These are phyloP conservation scores for Blastocystis sp. DNA, from an alignment of 352 stramenopile species.

Conservation along the genomic window DNA sequence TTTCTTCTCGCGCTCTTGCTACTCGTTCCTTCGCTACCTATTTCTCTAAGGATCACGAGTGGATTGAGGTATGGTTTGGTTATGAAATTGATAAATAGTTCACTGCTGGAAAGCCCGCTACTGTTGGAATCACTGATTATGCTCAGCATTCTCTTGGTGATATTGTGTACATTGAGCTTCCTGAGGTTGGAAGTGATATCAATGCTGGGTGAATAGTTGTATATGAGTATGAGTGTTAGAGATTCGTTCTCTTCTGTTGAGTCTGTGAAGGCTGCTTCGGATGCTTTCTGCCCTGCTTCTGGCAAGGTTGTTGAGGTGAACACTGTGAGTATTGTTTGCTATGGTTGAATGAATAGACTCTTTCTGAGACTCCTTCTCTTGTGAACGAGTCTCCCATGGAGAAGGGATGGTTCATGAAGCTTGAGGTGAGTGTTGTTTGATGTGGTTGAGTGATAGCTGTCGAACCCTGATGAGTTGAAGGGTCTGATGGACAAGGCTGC, in stretches of 20 bases:
- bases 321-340: slow-evolving; percentile 61
- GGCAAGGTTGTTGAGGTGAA: slow-evolving; percentile 86
- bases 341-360: slow-evolving; percentile 15
- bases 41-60: slow-evolving; percentile 57
- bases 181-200: slow-evolving; percentile 79
- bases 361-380: slow-evolving; percentile 55
- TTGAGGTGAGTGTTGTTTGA: slow-evolving; percentile 49
- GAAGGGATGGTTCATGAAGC: slow-evolving; percentile 59
- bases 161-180: slow-evolving; percentile 90
- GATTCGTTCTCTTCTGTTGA: slow-evolving; percentile 88
- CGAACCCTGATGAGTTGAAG: slow-evolving; percentile 55
- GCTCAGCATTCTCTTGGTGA: slow-evolving; percentile 88
- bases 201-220: slow-evolving; percentile 59
- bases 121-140: slow-evolving; percentile 90
- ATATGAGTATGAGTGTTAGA: too few relatives aligned
- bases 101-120: slow-evolving; percentile 56
- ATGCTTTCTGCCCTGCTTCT: slow-evolving; percentile 79
- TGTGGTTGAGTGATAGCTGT: slow-evolving; percentile 42
- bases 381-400: slow-evolving; percentile 59
- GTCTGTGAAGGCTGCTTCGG: slow-evolving; percentile 92
- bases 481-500: slow-evolving; percentile 57
- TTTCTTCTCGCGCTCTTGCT: background rate
- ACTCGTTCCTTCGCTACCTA: slow-evolving; percentile 57
- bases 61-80: slow-evolving; percentile 42
- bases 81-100: slow-evolving; percentile 12